Evolutionary conservation across 2,329 filamentous ascomycete species (phyloP).

Genomic region (Coniosporium tulheliwenetii): DNA sequence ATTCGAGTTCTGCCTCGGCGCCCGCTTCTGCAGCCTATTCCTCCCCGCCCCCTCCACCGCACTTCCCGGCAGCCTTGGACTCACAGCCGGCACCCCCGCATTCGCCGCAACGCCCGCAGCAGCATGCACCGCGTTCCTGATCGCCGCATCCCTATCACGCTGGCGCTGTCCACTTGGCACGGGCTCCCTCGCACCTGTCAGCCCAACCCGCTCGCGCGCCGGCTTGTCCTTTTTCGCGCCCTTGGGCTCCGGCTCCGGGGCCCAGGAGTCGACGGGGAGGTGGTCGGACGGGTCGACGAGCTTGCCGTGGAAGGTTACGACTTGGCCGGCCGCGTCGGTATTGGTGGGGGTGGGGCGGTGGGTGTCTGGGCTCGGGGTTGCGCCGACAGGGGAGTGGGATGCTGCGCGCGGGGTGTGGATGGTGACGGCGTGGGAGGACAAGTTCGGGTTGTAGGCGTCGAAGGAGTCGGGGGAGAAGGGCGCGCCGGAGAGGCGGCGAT

Average conservation of each 20-base stretch:
- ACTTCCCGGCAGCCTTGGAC: neutral
- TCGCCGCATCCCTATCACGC: neutral
- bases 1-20: neutral
- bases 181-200: conserved; percentile 29
- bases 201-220: conserved; percentile 27
- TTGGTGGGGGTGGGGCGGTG: conserved; percentile 10
- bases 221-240: conserved; percentile 24
- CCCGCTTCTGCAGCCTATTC: neutral
- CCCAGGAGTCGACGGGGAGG: conserved; percentile 61
- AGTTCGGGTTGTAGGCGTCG: conserved; percentile 50
- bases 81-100: neutral
- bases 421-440: conserved; percentile 19
- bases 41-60: neutral
- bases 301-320: conserved; percentile 59
- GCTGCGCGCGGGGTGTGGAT: conserved; percentile 6
- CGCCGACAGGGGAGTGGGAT: conserved; percentile 9
- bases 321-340: conserved; percentile 36
- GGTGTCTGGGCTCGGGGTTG: conserved; percentile 7
- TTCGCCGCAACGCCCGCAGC: neutral
- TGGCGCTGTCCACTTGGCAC: neutral
- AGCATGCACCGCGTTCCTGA: neutral
- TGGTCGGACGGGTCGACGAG: conserved; percentile 72
- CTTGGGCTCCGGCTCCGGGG: conserved; percentile 57
- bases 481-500: conserved; percentile 41
- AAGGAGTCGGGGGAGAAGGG: conserved; percentile 67